A percentile compares a stretch with the other conserved stretches of the same genome.
Conservation (phyloP, 129 eudicot species). For the Mikania micrantha region DNA sequence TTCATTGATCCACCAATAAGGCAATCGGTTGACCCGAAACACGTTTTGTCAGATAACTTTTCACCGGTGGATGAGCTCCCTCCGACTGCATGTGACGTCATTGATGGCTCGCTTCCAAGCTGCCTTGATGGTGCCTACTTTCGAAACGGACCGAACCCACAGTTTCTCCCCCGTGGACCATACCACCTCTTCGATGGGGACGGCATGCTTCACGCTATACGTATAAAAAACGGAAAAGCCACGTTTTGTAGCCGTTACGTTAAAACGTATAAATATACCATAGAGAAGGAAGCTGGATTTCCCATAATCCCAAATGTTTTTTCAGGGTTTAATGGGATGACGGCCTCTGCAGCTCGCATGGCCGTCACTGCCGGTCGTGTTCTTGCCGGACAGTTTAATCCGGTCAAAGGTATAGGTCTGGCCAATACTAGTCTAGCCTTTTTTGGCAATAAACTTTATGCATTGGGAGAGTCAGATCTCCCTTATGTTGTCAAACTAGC, state of each 20-base stretch:
- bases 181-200: constrained; percentile 83
- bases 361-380: constrained; percentile 13
- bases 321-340: constrained; percentile 35
- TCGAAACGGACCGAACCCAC: constrained; percentile 86
- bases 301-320: constrained; percentile 52
- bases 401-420: constrained; percentile 27
- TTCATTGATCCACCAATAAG: constrained; percentile 31
- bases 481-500: constrained; percentile 23
- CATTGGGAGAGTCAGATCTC: constrained; percentile 33
- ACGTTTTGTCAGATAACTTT: constrained; percentile 29
- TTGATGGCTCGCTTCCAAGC: constrained; percentile 25
- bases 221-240: constrained; percentile 47
- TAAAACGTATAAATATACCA: constrained; percentile 47
- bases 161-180: constrained; percentile 68
- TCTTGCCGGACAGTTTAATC: constrained; percentile 28
- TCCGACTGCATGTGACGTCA: constrained; percentile 25
- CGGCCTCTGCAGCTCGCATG: constrained; percentile 25
- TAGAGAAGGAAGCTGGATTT: constrained; percentile 38
- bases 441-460: constrained; percentile 22
- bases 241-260: constrained; percentile 69
- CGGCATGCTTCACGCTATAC: constrained; percentile 70
- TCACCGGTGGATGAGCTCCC: constrained; percentile 36
- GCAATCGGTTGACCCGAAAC: constrained; percentile 30
- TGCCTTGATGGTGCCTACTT: constrained; percentile 65
- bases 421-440: constrained; percentile 32